phyloP scores from a whole-genome alignment of 2,329 filamentous ascomycete species.

The Conoideocrella luteorostrata region DNA sequence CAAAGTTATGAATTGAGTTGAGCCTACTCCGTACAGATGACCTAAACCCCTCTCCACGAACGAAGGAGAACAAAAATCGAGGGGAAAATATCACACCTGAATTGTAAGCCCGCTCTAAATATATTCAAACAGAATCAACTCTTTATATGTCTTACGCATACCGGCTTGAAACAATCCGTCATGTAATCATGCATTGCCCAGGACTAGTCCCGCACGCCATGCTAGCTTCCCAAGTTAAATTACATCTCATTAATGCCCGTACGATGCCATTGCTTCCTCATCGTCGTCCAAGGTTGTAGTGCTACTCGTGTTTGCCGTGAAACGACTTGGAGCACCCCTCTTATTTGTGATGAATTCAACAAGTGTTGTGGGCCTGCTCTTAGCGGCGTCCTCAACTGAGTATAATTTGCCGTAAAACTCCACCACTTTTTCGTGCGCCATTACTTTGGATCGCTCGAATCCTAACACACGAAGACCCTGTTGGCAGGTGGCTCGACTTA shows the following conservation, averaged over 20 bases:
- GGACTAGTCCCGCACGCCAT: not conserved
- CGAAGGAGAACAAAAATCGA: too few relatives aligned
- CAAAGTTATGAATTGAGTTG: too few relatives aligned
- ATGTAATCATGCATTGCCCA: not conserved
- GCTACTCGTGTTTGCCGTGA: conserved; percentile 13
- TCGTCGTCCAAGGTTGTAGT: conserved; percentile 40
- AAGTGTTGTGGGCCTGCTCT: conserved; percentile 39
- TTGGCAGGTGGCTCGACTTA: conserved; percentile 87
- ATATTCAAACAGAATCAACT: too few relatives aligned
- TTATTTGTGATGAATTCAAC: conserved; percentile 32
- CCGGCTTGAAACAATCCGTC: not conserved
- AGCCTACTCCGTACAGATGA: too few relatives aligned
- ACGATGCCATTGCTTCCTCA: conserved; percentile 42
- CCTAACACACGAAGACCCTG: conserved; percentile 79
- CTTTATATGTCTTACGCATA: too few relatives aligned
- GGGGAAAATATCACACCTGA: too few relatives aligned
- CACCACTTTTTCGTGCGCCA: conserved; percentile 84
- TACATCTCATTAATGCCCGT: conserved; percentile 27
- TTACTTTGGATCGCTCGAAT: conserved; percentile 86
- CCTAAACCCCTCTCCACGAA: too few relatives aligned
- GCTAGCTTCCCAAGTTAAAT: not conserved
- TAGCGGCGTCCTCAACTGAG: conserved; percentile 44
- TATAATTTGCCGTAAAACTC: conserved; percentile 80
- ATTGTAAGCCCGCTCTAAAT: too few relatives aligned
- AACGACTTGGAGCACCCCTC: conserved; percentile 19